phyloP scores from a whole-genome alignment of 2,329 filamentous ascomycete genomes.

The Ascochyta fabae region DNA sequence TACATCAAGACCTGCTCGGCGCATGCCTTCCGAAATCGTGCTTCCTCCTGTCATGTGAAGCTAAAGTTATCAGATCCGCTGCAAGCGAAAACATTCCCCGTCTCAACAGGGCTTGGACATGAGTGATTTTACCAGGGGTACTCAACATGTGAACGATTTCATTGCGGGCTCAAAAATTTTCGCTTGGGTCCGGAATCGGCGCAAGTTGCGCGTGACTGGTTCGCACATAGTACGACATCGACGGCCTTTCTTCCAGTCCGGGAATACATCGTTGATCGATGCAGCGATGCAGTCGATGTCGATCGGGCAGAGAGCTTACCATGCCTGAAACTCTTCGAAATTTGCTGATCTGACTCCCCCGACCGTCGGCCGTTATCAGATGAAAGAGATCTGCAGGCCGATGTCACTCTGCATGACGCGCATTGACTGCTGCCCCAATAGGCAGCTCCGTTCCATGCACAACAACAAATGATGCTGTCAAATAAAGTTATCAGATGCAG shows the following conservation, averaged over 20 bases:
- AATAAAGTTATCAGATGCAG: conserved; percentile 45
- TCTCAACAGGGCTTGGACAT: background rate
- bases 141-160: background rate
- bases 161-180: background rate
- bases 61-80: conserved; percentile 35
- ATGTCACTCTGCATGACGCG: conserved; percentile 35
- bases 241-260: conserved; percentile 14
- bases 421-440: conserved; percentile 18
- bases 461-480: conserved; percentile 9
- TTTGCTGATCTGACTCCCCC: conserved; percentile 21
- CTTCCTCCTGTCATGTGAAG: conserved; percentile 19
- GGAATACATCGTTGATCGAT: conserved; percentile 12
- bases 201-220: conserved; percentile 15
- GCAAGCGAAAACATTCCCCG: conserved; percentile 24
- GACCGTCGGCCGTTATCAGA: conserved; percentile 44
- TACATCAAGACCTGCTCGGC: conserved; percentile 1
- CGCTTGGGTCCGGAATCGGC: conserved; percentile 15
- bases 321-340: background rate
- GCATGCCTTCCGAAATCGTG: conserved; percentile 9
- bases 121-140: background rate
- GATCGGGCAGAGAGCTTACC: conserved; percentile 3
- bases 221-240: conserved; percentile 8
- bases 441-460: conserved; percentile 29
- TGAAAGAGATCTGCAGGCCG: conserved; percentile 28
- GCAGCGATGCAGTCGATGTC: conserved; percentile 14